Percentiles rank a stretch among this genome's conserved stretches.
Conservation (phyloP, 768 basidiomycete species). For the Clitopilus passeckerianus region DNA sequence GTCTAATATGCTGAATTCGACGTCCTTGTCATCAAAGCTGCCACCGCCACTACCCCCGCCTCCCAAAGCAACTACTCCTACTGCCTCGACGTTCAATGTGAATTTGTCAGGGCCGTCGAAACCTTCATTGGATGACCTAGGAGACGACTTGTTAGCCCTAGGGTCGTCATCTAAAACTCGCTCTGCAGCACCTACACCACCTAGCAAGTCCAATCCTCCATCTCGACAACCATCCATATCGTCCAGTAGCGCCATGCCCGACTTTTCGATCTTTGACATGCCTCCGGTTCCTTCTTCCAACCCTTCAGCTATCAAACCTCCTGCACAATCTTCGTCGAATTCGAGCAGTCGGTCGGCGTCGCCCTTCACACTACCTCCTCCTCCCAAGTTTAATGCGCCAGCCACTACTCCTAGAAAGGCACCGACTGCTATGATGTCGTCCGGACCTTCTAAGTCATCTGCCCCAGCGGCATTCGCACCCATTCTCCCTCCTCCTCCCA, state of each 20-base stretch:
- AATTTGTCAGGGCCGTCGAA: neutral
- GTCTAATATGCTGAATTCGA: constrained; percentile 34
- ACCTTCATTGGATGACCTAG: neutral
- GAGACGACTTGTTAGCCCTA: constrained; percentile 22
- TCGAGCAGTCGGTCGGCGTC: constrained; percentile 1
- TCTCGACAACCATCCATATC: constrained; percentile 7
- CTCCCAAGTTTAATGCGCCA: constrained; percentile 9
- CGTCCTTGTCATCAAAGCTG: constrained; percentile 29
- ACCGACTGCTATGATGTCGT: constrained; percentile 27
- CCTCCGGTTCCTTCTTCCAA: neutral
- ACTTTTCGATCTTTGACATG: neutral
- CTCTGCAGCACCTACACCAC: constrained; percentile 16
- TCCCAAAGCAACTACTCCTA: constrained; percentile 19
- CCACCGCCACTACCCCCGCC: constrained; percentile 45
- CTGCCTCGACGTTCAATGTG: neutral
- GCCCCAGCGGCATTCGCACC: constrained; percentile 12
- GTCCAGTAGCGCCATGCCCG: neutral
- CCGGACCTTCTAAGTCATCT: constrained; percentile 15
- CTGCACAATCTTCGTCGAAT: neutral
- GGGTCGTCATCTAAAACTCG: neutral
- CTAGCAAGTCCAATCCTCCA: constrained; percentile 4
- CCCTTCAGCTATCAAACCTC: neutral
- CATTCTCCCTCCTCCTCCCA: constrained; percentile 17
- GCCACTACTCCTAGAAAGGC: constrained; percentile 11
- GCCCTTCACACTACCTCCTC: constrained; percentile 6